Base-by-base conservation (phyloP, 164 flowering plant species). In the Chloranthus sessilifolius region DNA sequence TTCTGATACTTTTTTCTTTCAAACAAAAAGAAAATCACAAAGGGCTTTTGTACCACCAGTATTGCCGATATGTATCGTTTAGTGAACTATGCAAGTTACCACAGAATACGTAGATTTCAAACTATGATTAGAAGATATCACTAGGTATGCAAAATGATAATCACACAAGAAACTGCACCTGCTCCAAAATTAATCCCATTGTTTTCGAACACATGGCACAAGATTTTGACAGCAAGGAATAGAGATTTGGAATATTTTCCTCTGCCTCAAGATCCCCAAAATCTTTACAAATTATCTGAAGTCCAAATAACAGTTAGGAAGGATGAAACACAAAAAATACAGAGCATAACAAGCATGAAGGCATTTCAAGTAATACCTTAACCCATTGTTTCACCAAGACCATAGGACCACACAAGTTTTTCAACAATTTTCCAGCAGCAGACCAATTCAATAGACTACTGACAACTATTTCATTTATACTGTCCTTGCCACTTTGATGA, bases 381-480 rank as follows among this genome's bases (percentile, higher is more conserved):
- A 82, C 94, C 94, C 95, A 92, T 45, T 76, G 74, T 49, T 76
- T 82, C 55, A 92, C 77, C 71, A 92, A 56, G 48, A 72, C 43
- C 29, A 25, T 35, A 35, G 96, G 95, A 58, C 63, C 61, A 48
- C 73, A 72, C 57, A 88, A 52, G 58, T 47, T 52, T 37, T 48
- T 61, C 31, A 76, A 63, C 38, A 59, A 37, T n/a, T 60, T 52
- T 56, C 50, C 63, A 47, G 81, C 88, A 58, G 37, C 43, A 23
- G 75, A 61, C 99, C 96, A 92, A 27, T 68, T 63, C 45, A 73
- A 65, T 50, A 92, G 81, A 52, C 66, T 53, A 58, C 63, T 52
- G 2, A 38, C 59, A 34, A 82, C 52, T 31, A 52, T 46, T 34
- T 39, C 62, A 42, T 65, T 53, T 46, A 75, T 35, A 64, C 69